phyloP scores from a whole-genome alignment of 306 rosid genomes.

The Canavalia gladiata region DNA sequence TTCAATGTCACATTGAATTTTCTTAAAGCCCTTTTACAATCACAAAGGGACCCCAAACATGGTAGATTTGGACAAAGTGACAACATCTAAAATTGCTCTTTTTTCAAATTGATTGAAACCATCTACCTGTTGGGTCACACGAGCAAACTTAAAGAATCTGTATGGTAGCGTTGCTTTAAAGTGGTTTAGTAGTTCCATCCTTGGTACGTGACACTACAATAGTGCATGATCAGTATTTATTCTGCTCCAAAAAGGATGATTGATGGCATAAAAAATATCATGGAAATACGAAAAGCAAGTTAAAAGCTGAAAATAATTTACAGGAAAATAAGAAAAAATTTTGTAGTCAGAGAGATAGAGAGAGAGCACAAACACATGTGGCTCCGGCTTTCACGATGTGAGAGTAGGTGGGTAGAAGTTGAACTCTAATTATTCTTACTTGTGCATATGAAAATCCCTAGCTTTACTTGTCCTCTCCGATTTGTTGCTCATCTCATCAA shows the following conservation, averaged over 20 bases:
- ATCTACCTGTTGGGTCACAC: constrained; percentile 44
- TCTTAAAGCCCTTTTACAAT: constrained; percentile 37
- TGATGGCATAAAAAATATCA: constrained; percentile 36
- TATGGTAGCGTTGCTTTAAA: constrained; percentile 17
- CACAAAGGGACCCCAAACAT: constrained; percentile 45
- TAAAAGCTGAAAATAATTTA: constrained; percentile 44
- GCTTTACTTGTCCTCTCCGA: constrained; percentile 58
- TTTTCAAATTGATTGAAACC: constrained; percentile 43
- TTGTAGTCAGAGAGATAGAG: constrained; percentile 43
- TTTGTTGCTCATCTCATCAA: constrained; percentile 44
- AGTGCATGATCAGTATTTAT: constrained; percentile 36
- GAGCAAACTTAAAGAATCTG: constrained; percentile 36
- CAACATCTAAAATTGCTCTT: constrained; percentile 43
- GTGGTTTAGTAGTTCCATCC: constrained; percentile 40
- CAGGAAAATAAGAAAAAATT: constrained; percentile 33
- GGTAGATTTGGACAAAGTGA: constrained; percentile 41
- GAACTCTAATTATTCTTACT: constrained; percentile 68
- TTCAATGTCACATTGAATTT: not conserved
- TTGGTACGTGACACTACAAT: constrained; percentile 40
- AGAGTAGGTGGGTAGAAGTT: constrained; percentile 55
- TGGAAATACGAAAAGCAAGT: constrained; percentile 17
- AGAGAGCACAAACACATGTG: constrained; percentile 54
- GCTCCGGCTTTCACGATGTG: constrained; percentile 56
- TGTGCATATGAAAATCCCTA: constrained; percentile 51
- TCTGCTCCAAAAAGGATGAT: constrained; percentile 40